phyloP scores from a whole-genome alignment of 202 grass and related monocot genomes.

The Musa balbisiana region DNA sequence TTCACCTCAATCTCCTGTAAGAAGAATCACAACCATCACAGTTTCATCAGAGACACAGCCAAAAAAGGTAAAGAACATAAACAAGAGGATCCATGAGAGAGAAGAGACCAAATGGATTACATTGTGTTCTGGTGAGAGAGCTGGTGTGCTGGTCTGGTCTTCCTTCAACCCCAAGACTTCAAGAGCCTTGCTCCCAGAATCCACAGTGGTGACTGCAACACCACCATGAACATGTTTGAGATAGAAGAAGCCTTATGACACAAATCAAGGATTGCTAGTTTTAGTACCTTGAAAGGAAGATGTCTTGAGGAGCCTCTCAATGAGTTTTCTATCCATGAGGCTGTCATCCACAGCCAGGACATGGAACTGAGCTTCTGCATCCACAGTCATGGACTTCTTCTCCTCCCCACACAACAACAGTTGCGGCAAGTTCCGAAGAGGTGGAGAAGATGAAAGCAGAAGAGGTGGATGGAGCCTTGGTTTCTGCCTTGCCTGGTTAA shows the following conservation, averaged over 20 bases:
- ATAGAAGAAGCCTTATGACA: background rate
- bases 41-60: background rate
- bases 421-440: background rate
- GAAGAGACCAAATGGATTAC: background rate
- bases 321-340: background rate
- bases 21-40: background rate
- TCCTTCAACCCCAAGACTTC: conserved; percentile 6
- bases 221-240: background rate
- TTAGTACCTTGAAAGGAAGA: background rate
- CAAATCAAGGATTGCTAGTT: background rate
- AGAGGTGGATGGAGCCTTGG: background rate
- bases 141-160: background rate
- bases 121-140: background rate
- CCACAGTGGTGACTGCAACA: conserved; percentile 5
- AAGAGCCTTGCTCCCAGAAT: conserved; percentile 18
- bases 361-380: conserved; percentile 6
- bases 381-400: background rate
- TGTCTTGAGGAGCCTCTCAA: background rate
- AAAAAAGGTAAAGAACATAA: background rate
- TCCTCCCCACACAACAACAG: background rate
- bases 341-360: conserved; percentile 8
- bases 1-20: conserved; percentile 12
- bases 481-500: background rate
- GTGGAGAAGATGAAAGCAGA: background rate
- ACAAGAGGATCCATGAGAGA: background rate